A percentile compares a stretch with the other conserved stretches of the same genome.
phyloP scores from a whole-genome alignment of 2,329 filamentous ascomycete genomes.

The Colletotrichum viniferum region DNA sequence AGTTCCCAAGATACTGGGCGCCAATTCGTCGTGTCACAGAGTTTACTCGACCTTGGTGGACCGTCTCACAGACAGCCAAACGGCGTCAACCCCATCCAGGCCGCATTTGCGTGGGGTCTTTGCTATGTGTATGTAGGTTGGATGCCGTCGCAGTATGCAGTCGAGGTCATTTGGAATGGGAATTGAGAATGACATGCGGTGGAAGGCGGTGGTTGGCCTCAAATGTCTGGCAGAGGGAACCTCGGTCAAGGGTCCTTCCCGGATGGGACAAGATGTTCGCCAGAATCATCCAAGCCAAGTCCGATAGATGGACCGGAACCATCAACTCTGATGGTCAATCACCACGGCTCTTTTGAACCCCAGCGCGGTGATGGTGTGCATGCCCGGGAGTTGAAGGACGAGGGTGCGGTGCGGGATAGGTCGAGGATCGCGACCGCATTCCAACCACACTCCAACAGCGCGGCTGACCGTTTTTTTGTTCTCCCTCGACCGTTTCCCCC shows the following conservation, averaged over 20 bases:
- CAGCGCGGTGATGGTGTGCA: not conserved
- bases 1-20: not conserved
- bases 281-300: not conserved
- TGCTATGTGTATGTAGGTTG: not conserved
- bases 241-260: not conserved
- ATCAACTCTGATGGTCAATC: not conserved
- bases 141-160: not conserved
- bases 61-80: not conserved
- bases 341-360: not conserved
- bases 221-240: not conserved
- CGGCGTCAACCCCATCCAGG: not conserved
- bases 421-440: not conserved
- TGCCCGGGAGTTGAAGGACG: not conserved
- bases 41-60: not conserved
- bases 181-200: not conserved
- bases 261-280: not conserved
- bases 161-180: not conserved
- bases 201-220: not conserved
- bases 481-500: not conserved
- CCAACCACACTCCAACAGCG: conserved; percentile 1
- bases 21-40: not conserved
- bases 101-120: not conserved
- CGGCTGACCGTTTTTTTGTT: conserved; percentile 4
- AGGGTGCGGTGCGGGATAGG: conserved; percentile 5
- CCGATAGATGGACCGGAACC: not conserved